phyloP scores from a whole-genome alignment of 2,329 filamentous ascomycete genomes.

The Didymella arachidicola region DNA sequence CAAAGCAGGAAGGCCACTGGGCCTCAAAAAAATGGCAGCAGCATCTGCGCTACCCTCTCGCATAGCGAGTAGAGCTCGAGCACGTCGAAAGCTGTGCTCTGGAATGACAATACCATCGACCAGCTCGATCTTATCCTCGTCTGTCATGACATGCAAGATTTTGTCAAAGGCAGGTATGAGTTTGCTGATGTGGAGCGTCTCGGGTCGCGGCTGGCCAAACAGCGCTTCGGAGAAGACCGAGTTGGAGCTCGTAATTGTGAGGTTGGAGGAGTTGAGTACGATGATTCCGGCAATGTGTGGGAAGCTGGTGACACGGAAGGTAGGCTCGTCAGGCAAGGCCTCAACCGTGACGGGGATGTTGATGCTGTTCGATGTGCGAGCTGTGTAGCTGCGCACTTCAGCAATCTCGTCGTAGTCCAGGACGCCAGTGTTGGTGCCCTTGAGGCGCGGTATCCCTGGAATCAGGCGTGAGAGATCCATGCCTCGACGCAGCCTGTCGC shows the following conservation, averaged over 20 bases:
- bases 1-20: slow-evolving; percentile 82
- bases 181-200: slow-evolving; percentile 79
- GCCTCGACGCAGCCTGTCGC: slow-evolving; percentile 69
- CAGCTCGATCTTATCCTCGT: slow-evolving; percentile 84
- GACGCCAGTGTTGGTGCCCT: slow-evolving; percentile 73
- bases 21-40: slow-evolving; percentile 78
- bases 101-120: slow-evolving; percentile 96
- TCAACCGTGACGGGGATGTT: slow-evolving; percentile 87
- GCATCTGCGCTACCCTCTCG: slow-evolving; percentile 81
- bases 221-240: slow-evolving; percentile 91
- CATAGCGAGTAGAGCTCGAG: slow-evolving; percentile 81
- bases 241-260: slow-evolving; percentile 90
- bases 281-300: slow-evolving; percentile 98
- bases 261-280: slow-evolving; percentile 79
- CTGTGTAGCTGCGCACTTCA: slow-evolving; percentile 81
- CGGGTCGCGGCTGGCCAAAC: slow-evolving; percentile 85
- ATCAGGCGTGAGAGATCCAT: slow-evolving; percentile 80
- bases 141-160: slow-evolving; percentile 79
- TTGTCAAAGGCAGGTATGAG: slow-evolving; percentile 88
- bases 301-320: slow-evolving; percentile 88
- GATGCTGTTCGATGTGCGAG: slow-evolving; percentile 75
- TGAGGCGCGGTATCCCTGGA: slow-evolving; percentile 80
- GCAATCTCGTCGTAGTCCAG: slow-evolving; percentile 80
- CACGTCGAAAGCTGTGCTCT: slow-evolving; percentile 92
- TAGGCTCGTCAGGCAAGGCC: slow-evolving; percentile 71